phyloP scores from a whole-genome alignment of 176 grass and related monocot genomes.

The Carex parvula region DNA sequence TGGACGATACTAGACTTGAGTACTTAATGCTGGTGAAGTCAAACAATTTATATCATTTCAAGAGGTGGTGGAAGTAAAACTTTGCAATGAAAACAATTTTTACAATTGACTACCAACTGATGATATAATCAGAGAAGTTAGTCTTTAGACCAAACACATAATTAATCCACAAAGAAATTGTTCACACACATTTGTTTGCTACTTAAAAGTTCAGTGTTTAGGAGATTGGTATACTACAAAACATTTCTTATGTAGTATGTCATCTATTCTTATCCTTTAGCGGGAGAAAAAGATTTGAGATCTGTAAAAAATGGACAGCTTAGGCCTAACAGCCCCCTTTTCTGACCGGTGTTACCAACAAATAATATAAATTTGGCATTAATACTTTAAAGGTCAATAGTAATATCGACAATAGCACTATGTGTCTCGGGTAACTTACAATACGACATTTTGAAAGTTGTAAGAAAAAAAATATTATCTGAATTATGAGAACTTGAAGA shows the following conservation, averaged over 20 bases:
- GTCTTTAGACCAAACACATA: neutral
- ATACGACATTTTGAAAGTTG: too few species aligned
- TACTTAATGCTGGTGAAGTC: too few species aligned
- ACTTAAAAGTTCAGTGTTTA: neutral
- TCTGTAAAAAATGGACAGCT: neutral
- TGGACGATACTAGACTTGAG: too few species aligned
- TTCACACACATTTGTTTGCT: constrained; percentile 4
- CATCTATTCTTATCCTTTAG: neutral
- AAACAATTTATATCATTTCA: neutral
- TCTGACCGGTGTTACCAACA: neutral
- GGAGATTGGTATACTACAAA: neutral
- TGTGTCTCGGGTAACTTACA: too few species aligned
- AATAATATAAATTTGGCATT: neutral
- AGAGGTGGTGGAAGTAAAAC: neutral
- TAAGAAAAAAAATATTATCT: too few species aligned
- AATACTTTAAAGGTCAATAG: too few species aligned
- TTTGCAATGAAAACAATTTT: neutral
- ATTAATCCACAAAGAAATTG: neutral
- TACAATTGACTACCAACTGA: neutral
- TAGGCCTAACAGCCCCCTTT: too few species aligned
- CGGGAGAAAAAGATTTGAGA: neutral
- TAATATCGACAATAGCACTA: too few species aligned
- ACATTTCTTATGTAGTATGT: neutral
- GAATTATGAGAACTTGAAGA: too few species aligned
- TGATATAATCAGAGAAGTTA: neutral